phyloP scores from a whole-genome alignment of 768 basidiomycete species.

The Suillus clintonianus region DNA sequence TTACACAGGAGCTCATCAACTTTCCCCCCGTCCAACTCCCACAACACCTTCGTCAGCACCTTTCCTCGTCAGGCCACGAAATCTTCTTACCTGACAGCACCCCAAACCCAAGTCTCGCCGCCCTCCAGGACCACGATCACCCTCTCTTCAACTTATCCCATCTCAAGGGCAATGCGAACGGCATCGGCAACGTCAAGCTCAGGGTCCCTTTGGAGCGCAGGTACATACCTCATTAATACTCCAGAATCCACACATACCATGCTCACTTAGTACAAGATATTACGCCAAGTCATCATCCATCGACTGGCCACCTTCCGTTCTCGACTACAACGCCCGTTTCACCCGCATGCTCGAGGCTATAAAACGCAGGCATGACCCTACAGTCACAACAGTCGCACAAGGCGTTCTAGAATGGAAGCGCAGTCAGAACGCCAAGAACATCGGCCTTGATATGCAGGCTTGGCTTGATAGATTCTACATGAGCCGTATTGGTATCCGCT shows the following conservation, averaged over 20 bases:
- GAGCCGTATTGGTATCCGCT: conserved; percentile 93
- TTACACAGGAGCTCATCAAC: conserved; percentile 77
- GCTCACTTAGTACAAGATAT: conserved; percentile 53
- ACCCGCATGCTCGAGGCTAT: conserved; percentile 85
- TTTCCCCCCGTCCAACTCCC: conserved; percentile 82
- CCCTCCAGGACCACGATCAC: conserved; percentile 11
- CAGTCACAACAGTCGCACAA: conserved; percentile 95
- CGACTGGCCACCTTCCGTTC: conserved; percentile 89
- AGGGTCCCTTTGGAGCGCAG: conserved; percentile 85
- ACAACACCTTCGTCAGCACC: conserved; percentile 63
- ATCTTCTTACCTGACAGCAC: conserved; percentile 65
- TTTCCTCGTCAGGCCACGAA: conserved; percentile 42
- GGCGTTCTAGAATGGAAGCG: conserved; percentile 97
- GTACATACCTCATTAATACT: conserved; percentile 39
- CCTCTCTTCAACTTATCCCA: conserved; percentile 13
- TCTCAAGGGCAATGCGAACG: conserved; percentile 38
- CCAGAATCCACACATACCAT: neutral
- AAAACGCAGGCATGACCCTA: conserved; percentile 95
- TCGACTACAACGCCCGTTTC: conserved; percentile 90
- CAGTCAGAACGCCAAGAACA: conserved; percentile 62
- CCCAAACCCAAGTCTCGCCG: conserved; percentile 75
- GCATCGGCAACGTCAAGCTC: conserved; percentile 52
- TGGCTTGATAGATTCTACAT: conserved; percentile 98
- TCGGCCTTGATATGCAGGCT: conserved; percentile 86
- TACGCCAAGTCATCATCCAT: conserved; percentile 75